Base-by-base conservation (phyloP, 768 basidiomycete species). In the Tylopilus subfusipes region DNA sequence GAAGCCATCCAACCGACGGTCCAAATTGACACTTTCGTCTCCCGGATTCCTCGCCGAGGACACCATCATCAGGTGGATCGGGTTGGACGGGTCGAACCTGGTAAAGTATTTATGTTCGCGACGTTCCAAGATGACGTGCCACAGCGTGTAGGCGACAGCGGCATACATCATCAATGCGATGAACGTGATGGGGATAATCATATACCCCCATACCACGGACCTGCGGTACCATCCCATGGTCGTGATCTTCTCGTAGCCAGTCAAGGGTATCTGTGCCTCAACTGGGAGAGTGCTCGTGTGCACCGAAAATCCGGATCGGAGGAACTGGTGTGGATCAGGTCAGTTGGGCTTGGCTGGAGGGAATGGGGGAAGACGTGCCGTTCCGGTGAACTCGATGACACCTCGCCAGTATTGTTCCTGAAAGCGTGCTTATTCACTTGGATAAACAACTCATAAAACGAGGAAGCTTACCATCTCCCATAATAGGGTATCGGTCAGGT, bases 401-500 rank as follows among this genome's bases (percentile, higher is more conserved):
- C 61, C 62, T 1, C 42, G 47, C 58, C 58, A 60, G 21, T 57
- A 60, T 10, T 50, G 38, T 44, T 50, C 61, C 58, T 60, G 24
- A 14, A 14, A 19, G 1, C n/a, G 38, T 16, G 6, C 3, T 12
- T 5, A 19, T 22, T 36, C 5, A 8, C 13, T 30, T 3, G 14
- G 12, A n/a, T n/a, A 5, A 12, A 13, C 2, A 14, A 24, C n/a
- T 1, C 13, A 7, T 14, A 11, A 5, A 19, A 18, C 2, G 18
- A 10, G 8, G 21, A n/a, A 18, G 39, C 57, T 25, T 8, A 56
- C 57, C 38, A 56, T 3, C 31, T 59, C 50, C 9, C 6, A 5
- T 18, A 56, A 36, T 7, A 63, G 9, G 7, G 39, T 1, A 1
- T 31, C 4, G 2, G n/a, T 43, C 42, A 53, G 18, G 10, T 52